phyloP scores from a whole-genome alignment of 2,329 filamentous ascomycete genomes.

The Colletotrichum godetiae region DNA sequence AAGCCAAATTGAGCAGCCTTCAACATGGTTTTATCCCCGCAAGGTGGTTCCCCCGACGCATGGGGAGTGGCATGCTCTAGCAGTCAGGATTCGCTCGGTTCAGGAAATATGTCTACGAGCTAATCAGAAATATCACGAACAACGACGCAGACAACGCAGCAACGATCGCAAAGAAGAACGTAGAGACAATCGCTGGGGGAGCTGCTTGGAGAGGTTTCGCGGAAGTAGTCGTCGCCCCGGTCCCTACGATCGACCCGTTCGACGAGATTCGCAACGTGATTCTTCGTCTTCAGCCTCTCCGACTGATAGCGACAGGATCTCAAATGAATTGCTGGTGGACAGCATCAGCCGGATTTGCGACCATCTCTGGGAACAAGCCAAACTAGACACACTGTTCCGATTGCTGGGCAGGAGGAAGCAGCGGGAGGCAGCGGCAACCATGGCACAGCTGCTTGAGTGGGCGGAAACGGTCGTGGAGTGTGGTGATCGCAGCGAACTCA shows the following conservation, averaged over 20 bases:
- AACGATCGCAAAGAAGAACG: too few relatives aligned
- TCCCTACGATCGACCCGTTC: neutral
- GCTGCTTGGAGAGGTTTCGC: too few relatives aligned
- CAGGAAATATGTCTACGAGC: constrained; percentile 40
- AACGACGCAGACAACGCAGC: constrained; percentile 19
- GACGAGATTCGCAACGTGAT: neutral
- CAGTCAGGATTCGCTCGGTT: constrained; percentile 24
- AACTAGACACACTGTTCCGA: constrained; percentile 41
- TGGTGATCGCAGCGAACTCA: neutral
- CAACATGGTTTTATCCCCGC: too few relatives aligned
- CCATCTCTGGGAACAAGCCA: constrained; percentile 44
- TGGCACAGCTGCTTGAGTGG: constrained; percentile 44
- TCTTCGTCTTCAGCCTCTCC: neutral
- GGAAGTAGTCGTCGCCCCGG: neutral
- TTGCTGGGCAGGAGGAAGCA: constrained; percentile 41
- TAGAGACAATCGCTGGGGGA: too few relatives aligned
- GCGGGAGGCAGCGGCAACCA: constrained; percentile 42
- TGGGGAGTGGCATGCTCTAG: neutral
- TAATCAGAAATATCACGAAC: constrained; percentile 38
- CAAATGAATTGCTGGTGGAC: constrained; percentile 42
- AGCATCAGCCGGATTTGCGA: constrained; percentile 46
- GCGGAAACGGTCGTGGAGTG: constrained; percentile 41
- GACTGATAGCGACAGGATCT: neutral
- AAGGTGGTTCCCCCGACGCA: neutral
- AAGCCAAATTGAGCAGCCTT: too few relatives aligned